These are phyloP conservation scores for Aureobasidium leucospermi DNA, from an alignment of 2,329 filamentous ascomycete species.

Conservation along the genomic window DNA sequence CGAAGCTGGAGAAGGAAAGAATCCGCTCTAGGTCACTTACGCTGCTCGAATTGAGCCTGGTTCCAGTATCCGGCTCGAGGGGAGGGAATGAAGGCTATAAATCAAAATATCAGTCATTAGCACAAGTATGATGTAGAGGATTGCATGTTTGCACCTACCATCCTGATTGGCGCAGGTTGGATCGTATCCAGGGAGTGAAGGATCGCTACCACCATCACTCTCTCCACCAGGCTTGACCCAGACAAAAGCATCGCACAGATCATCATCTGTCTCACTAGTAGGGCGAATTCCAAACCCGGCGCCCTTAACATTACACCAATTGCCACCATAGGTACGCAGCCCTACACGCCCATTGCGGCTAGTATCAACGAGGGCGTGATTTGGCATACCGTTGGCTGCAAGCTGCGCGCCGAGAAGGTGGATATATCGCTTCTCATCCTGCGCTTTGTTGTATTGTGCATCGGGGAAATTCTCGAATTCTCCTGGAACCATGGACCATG, in stretches of 20 bases:
- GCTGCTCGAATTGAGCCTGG: slow-evolving; percentile 7
- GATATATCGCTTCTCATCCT: slow-evolving; percentile 7
- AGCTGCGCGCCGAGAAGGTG: slow-evolving; percentile 5
- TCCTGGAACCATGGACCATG: slow-evolving; percentile 4
- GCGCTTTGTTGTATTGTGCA: slow-evolving; percentile 8
- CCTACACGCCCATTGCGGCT: slow-evolving; percentile 6
- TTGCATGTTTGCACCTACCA: slow-evolving; percentile 5
- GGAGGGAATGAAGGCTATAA: slow-evolving; percentile 3
- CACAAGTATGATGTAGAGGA: slow-evolving; percentile 5
- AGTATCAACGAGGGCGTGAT: slow-evolving; percentile 2
- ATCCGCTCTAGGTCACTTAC: slow-evolving; percentile 6
- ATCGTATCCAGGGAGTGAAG: slow-evolving; percentile 5
- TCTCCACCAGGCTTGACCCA: slow-evolving; percentile 63
- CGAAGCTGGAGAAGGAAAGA: slow-evolving; percentile 3
- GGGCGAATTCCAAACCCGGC: slow-evolving; percentile 59
- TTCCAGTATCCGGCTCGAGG: background rate
- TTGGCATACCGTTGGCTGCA: slow-evolving; percentile 4
- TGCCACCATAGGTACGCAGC: slow-evolving; percentile 3
- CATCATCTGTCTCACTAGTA: slow-evolving; percentile 54
- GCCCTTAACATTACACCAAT: slow-evolving; percentile 20
- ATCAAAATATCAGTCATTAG: background rate
- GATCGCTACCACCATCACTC: slow-evolving; percentile 31
- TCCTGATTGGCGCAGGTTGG: background rate
- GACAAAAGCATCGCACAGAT: slow-evolving; percentile 58
- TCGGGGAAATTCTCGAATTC: slow-evolving; percentile 6